Base-by-base conservation (phyloP, 441 rosid genomes). In the Syzygium malaccense region DNA sequence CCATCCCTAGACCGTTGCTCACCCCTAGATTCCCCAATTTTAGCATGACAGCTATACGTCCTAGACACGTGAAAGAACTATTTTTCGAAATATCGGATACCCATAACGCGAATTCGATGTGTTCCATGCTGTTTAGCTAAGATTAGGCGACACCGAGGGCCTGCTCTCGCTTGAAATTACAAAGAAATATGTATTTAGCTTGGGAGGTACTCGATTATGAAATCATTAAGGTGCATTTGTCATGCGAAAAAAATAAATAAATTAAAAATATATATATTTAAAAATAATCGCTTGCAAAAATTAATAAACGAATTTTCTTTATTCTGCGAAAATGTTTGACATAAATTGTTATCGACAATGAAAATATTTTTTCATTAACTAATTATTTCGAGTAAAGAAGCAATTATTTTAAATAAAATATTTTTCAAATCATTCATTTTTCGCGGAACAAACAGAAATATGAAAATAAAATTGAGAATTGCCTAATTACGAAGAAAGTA, bases 171-270 rank as follows among this genome's bases (percentile, higher is more conserved):
- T 8, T 66, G 10, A 66, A 32, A 32, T 66, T 32, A 66, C 14
- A 32, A 66, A 66, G 7, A 18, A 32, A 60, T 13, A 15, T 13
- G 32, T 4, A 60, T 28, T 56, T 60, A 26, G 17, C 3, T 0
- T 0, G 2, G 5, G 17, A 28, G 32, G n/a, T 0, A 3, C 30
- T 0, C 2, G 4, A 60, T 60, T 28, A 6, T 0, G 17, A 13
- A 28, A 60, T 28, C 4, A 0, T 49, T 49, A 10, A 45, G 9
- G 9, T 45, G 48, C 48, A 45, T 7, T 45, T 45, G 48, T 45
- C 7, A 11, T 0, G 1, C 1, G n/a, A 0, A 0, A 57, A 57
- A 57, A 11, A 57, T 57, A 60, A 60, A 60, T 0, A 0, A 2
- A 0, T 15, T 7, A 0, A 7, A 6, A 60, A 0, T 28, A n/a